phyloP scores from a whole-genome alignment of 345 rosid genomes.

The Pelargonium nanum region DNA sequence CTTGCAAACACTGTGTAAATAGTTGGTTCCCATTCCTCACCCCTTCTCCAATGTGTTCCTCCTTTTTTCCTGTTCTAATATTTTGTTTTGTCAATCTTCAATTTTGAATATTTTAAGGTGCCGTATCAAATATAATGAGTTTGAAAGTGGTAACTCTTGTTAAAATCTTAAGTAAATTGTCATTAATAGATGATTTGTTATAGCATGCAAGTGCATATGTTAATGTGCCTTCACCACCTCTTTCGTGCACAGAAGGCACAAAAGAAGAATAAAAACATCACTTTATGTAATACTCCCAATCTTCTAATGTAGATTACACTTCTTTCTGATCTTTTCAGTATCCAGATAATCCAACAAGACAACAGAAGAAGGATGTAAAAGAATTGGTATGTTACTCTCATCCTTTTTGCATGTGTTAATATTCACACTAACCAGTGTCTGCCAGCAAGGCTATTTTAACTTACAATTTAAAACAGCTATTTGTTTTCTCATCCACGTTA shows the following conservation, averaged over 20 bases:
- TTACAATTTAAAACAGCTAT: not conserved
- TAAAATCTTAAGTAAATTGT: no score
- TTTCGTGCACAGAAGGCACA: not conserved
- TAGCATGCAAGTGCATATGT: not conserved
- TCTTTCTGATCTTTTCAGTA: slow-evolving; percentile 40
- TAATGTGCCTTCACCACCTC: not conserved
- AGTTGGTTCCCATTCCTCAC: no score
- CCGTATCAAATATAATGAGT: no score
- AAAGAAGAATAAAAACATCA: no score
- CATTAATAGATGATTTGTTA: no score
- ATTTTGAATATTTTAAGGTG: no score
- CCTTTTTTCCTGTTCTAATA: no score
- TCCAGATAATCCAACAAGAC: slow-evolving; percentile 94
- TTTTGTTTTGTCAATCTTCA: no score
- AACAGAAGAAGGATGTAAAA: slow-evolving; percentile 82
- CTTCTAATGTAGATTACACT: not conserved
- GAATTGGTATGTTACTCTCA: slow-evolving; percentile 52
- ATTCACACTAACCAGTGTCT: no score
- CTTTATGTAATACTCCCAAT: not conserved
- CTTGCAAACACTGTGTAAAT: no score
- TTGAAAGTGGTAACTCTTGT: no score
- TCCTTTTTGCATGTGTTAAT: not conserved
- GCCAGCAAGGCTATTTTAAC: not conserved
- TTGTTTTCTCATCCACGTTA: not conserved
- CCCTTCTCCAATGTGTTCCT: no score